Base-by-base conservation (phyloP, 164 flowering plant species). In the Warburgia ugandensis region DNA sequence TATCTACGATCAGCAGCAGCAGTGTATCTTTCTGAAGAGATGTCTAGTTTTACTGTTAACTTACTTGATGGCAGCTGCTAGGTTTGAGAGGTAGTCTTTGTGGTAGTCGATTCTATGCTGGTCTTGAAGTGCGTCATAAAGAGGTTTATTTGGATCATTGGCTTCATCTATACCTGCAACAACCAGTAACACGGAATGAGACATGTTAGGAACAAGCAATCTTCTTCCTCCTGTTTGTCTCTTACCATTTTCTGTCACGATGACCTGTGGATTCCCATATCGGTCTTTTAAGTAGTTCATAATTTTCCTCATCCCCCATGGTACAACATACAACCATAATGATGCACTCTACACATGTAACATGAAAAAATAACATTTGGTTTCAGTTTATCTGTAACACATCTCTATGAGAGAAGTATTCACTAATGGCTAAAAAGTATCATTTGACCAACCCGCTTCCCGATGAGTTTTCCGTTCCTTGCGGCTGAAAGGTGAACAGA, bases 81-180 rank as follows among this genome's bases (percentile, higher is more conserved):
- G 30, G n/a, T 54, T 54, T 22, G 49, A 30, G 32, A 84, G 81
- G 66, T 86, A 90, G 20, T 67, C 77, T 68, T 76, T 84, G 46
- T 50, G 86, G 62, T 76, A 90, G 35, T 45, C 26, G 42, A 79
- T 77, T 65, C 97, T 68, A 61, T 72, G 55, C 57, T 76, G 71
- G 64, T 90, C 97, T 67, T 90, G 86, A 25, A 86, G 71, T 66
- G 78, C 69, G 61, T 82, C 94, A 56, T 79, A 68, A 30, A 84
- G 69, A 13, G 75, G 74, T 31, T 60, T 35, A 12, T 50, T 39
- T 26, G 56, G 67, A 55, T 60, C 48, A 4, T 89, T 78, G 58
- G 76, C 86, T 55, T 86, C 97, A 73, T 86, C 94, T 84, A 86
- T 79, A 22, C 97, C 95, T 90, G 64, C n/a, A 50, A 33, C 1